phyloP scores from a whole-genome alignment of 371 early-diverging fungal genomes.

The Lichtheimia corymbifera region DNA sequence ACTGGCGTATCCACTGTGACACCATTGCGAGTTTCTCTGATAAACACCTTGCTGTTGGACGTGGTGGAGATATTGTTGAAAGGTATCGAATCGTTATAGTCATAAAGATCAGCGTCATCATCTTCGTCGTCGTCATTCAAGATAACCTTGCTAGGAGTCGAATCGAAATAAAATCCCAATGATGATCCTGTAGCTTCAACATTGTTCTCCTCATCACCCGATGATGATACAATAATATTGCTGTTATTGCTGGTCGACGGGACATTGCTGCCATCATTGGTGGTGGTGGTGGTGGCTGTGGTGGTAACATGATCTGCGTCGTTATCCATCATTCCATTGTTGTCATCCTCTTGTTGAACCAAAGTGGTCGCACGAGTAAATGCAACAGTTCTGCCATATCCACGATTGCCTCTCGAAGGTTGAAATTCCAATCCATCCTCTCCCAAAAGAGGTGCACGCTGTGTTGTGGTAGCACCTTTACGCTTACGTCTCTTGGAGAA shows the following conservation, averaged over 20 bases:
- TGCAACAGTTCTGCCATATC: conserved; percentile 4
- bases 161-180: conserved; percentile 13
- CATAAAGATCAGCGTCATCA: neutral
- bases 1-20: neutral
- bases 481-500: too few relatives aligned
- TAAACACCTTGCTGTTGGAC: too few relatives aligned
- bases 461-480: too few relatives aligned
- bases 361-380: conserved; percentile 5
- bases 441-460: too few relatives aligned
- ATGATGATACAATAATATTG: neutral
- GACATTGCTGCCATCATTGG: neutral
- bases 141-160: conserved; percentile 2
- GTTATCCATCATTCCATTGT: neutral
- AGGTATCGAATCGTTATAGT: neutral
- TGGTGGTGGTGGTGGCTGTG: neutral
- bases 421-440: conserved; percentile 1
- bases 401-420: neutral
- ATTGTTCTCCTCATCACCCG: neutral
- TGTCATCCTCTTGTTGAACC: neutral
- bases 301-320: neutral
- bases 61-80: neutral
- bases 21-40: too few relatives aligned
- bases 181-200: neutral
- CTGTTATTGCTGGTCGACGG: neutral
- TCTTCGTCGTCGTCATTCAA: neutral